These are phyloP conservation scores for Solanum chacoense DNA, from an alignment of 305 asterid species.

Conservation along the genomic window DNA sequence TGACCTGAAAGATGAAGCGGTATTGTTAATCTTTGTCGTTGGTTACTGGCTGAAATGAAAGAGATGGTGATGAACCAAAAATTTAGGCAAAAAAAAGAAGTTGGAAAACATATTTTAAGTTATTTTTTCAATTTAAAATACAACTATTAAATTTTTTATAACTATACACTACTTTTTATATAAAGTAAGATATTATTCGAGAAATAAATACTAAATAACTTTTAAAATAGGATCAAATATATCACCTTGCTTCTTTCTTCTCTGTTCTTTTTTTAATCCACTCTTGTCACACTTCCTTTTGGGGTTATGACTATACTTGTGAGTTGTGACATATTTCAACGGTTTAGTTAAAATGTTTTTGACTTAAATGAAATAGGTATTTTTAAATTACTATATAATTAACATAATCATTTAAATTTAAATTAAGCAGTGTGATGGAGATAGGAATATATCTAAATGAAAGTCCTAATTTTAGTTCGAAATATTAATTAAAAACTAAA, in stretches of 20 bases:
- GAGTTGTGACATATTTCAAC: neutral
- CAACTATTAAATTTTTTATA: neutral
- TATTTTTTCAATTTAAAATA: neutral
- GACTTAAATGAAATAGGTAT: neutral
- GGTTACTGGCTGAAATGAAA: neutral
- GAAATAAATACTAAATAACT: neutral
- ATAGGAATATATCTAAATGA: neutral
- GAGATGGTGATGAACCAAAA: no score
- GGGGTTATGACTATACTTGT: neutral
- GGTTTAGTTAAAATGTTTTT: neutral
- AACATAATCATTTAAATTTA: neutral
- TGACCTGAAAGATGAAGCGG: neutral
- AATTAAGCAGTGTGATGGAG: neutral
- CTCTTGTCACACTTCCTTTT: neutral
- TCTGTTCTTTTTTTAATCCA: neutral
- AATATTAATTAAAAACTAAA: neutral
- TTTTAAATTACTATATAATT: neutral
- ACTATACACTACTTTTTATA: neutral
- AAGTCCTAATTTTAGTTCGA: neutral
- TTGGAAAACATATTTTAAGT: neutral
- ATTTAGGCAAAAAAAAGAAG: neutral
- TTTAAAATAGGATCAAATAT: neutral
- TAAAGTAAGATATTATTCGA: neutral
- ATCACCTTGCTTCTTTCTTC: neutral
- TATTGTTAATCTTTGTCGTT: no score